Percentiles rank a stretch among this genome's conserved stretches.
Conservation (phyloP, 164 flowering plant genomes). For the Chloranthus sessilifolius region DNA sequence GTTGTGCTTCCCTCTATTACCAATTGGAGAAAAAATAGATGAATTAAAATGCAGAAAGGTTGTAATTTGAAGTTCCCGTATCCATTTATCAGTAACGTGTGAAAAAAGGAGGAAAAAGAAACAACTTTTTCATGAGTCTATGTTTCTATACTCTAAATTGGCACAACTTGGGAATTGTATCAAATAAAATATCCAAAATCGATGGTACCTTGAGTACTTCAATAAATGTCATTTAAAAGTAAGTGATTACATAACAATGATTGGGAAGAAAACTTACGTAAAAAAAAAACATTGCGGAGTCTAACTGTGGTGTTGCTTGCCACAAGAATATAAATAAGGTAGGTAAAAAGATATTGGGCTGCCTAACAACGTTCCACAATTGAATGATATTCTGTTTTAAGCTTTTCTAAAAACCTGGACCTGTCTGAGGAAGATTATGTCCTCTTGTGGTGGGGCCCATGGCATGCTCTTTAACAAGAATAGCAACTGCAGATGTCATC, state of each 20-base stretch:
- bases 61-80: too few relatives aligned
- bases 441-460: conserved; percentile 30
- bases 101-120: too few relatives aligned
- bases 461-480: conserved; percentile 82
- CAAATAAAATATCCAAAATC: too few relatives aligned
- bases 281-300: conserved; percentile 97
- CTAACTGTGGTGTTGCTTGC: conserved; percentile 98
- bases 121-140: too few relatives aligned
- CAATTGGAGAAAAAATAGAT: too few relatives aligned
- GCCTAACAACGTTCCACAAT: conserved; percentile 74
- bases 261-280: conserved; percentile 46
- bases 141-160: too few relatives aligned
- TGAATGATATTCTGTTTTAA: conserved; percentile 57
- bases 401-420: conserved; percentile 47
- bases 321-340: conserved; percentile 85
- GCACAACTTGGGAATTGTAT: too few relatives aligned
- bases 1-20: too few relatives aligned
- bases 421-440: conserved; percentile 23
- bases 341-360: conserved; percentile 81
- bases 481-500: conserved; percentile 91
- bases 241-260: neutral
- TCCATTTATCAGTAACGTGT: too few relatives aligned
- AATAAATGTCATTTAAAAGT: too few relatives aligned
- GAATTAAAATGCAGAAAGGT: too few relatives aligned
- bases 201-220: too few relatives aligned